A percentile compares a stretch with the other conserved stretches of the same genome.
These are phyloP conservation scores for Vitis amurensis DNA, from an alignment of 164 flowering plant species.

Conservation along the genomic window DNA sequence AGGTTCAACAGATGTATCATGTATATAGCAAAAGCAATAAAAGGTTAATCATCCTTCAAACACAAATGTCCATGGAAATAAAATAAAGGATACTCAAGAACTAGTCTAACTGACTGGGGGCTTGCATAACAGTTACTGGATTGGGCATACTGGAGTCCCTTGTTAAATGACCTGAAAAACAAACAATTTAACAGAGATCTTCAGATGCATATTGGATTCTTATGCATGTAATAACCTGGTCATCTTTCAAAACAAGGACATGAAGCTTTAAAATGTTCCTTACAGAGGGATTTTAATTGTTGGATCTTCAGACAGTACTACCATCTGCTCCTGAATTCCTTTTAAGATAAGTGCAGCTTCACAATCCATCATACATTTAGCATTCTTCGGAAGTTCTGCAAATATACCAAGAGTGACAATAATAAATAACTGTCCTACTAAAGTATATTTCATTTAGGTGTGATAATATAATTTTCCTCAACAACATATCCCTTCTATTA, in stretches of 20 bases:
- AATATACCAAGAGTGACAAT: slow-evolving; percentile 1
- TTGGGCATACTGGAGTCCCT: slow-evolving; percentile 68
- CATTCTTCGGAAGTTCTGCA: slow-evolving; percentile 72
- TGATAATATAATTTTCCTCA: not conserved
- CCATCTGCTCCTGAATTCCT: slow-evolving; percentile 75
- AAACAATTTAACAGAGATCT: slow-evolving; percentile 11
- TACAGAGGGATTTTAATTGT: slow-evolving; percentile 74
- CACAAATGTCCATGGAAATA: not conserved
- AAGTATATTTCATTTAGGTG: not conserved
- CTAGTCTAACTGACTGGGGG: slow-evolving; percentile 48
- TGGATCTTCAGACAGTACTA: slow-evolving; percentile 67
- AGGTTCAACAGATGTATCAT: slow-evolving; percentile 29
- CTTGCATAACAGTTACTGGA: slow-evolving; percentile 35
- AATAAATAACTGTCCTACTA: not conserved
- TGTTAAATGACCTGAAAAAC: slow-evolving; percentile 71
- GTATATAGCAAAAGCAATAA: slow-evolving; percentile 1
- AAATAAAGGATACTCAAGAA: slow-evolving; percentile 78
- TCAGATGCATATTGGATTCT: not conserved
- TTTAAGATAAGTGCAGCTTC: slow-evolving; percentile 72
- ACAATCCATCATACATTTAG: slow-evolving; percentile 79
- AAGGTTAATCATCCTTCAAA: not conserved
- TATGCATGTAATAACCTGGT: not conserved
- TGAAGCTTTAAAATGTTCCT: slow-evolving; percentile 22
- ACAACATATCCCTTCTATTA: not conserved
- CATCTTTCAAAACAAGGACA: slow-evolving; percentile 6